Evolutionary conservation across 2,329 filamentous ascomycete genomes (phyloP).

Genomic region (Colletotrichum kahawae): DNA sequence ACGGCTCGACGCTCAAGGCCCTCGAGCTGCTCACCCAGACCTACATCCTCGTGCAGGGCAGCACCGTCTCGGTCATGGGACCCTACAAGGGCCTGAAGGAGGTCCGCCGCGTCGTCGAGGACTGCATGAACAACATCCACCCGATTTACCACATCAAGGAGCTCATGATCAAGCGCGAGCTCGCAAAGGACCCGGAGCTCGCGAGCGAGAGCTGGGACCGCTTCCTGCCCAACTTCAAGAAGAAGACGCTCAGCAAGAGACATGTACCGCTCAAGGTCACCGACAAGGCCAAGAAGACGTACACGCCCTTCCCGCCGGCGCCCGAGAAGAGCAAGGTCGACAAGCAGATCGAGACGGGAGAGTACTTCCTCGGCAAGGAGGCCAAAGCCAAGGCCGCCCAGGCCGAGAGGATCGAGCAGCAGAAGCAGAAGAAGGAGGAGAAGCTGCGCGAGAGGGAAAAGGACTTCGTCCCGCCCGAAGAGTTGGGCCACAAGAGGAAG

Average conservation of each 20-base stretch:
- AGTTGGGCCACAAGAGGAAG: conserved; percentile 68
- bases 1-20: conserved; percentile 91
- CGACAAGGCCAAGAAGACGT: conserved; percentile 92
- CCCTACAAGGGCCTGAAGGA: conserved; percentile 94
- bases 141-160: conserved; percentile 81
- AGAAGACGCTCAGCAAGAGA: conserved; percentile 84
- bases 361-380: conserved; percentile 94
- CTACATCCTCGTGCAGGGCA: conserved; percentile 95
- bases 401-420: conserved; percentile 82
- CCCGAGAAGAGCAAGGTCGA: conserved; percentile 99
- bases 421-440: conserved; percentile 86
- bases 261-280: conserved; percentile 82
- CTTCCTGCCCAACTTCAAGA: conserved; percentile 97
- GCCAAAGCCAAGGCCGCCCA: conserved; percentile 85
- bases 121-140: conserved; percentile 97
- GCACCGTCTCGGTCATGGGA: conserved; percentile 92
- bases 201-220: conserved; percentile 92
- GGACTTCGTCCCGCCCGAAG: conserved; percentile 87
- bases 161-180: conserved; percentile 90
- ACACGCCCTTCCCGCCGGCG: conserved; percentile 95
- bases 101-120: conserved; percentile 84
- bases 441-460: conserved; percentile 84
- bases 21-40: conserved; percentile 89
- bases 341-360: conserved; percentile 94
- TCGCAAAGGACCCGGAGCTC: conserved; percentile 87